phyloP scores from a whole-genome alignment of 2,329 filamentous ascomycete genomes.

The Neonectria sp. region DNA sequence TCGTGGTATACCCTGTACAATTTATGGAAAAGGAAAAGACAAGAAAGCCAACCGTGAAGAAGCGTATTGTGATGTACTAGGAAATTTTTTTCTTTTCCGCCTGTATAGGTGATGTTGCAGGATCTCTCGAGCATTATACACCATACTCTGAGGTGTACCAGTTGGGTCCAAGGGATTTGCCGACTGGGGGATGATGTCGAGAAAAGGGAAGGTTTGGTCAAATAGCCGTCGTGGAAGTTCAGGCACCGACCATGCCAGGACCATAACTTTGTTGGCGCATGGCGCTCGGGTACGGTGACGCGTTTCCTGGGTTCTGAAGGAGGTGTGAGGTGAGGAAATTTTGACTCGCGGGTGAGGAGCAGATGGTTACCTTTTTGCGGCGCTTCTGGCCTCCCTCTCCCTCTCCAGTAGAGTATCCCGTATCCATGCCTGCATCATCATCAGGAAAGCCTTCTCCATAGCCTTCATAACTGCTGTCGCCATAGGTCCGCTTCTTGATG shows the following conservation, averaged over 20 bases:
- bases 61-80: constrained; percentile 23
- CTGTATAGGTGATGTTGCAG: constrained; percentile 20
- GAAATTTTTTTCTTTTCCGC: constrained; percentile 26
- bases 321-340: constrained; percentile 57
- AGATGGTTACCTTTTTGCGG: constrained; percentile 72
- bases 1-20: constrained; percentile 51
- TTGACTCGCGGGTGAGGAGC: constrained; percentile 24
- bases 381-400: constrained; percentile 77
- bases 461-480: constrained; percentile 81
- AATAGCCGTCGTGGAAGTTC: constrained; percentile 42
- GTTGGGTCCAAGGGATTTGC: constrained; percentile 19
- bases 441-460: constrained; percentile 81
- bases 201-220: constrained; percentile 15
- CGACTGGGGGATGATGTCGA: constrained; percentile 4
- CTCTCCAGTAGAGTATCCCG: constrained; percentile 80
- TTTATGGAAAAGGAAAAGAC: constrained; percentile 39
- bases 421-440: constrained; percentile 72
- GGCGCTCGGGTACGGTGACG: constrained; percentile 59
- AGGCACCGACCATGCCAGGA: constrained; percentile 72
- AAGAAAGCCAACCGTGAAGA: constrained; percentile 32
- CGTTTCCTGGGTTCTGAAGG: constrained; percentile 62
- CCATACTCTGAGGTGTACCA: constrained; percentile 33
- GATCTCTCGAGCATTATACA: constrained; percentile 27
- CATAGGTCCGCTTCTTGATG: constrained; percentile 82
- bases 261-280: constrained; percentile 70